Evolutionary conservation across 2,329 filamentous ascomycete species (phyloP).

Genomic region (Paecilomyces sp.): DNA sequence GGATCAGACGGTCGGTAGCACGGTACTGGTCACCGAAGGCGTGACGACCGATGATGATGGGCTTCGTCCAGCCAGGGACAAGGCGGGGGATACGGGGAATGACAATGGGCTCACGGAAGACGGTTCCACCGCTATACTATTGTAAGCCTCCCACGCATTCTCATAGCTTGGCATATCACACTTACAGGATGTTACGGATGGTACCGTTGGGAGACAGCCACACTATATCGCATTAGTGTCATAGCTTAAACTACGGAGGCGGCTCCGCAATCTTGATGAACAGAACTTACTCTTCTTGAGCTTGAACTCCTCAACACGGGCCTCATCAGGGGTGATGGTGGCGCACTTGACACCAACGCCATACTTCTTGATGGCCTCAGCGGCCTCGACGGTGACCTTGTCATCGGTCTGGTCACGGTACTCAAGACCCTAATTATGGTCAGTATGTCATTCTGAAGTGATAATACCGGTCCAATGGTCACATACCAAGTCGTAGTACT

Average conservation of each 20-base stretch:
- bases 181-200: conserved; percentile 57
- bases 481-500: conserved; percentile 80
- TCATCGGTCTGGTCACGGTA: conserved; percentile 96
- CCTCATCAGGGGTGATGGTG: conserved; percentile 97
- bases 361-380: conserved; percentile 98
- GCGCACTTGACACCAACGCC: conserved; percentile 98
- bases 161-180: neutral
- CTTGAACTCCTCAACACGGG: conserved; percentile 93
- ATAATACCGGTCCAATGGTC: neutral
- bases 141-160: conserved; percentile 11
- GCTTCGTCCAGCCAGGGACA: conserved; percentile 95
- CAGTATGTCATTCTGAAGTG: conserved; percentile 5
- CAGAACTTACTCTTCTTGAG: conserved; percentile 82
- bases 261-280: conserved; percentile 7
- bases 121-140: conserved; percentile 65
- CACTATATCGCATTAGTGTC: conserved; percentile 49
- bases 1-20: conserved; percentile 82
- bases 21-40: conserved; percentile 98
- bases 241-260: neutral
- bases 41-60: conserved; percentile 97
- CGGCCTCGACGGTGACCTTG: conserved; percentile 89
- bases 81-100: conserved; percentile 89
- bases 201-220: conserved; percentile 98
- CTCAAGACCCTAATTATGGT: conserved; percentile 57
- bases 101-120: conserved; percentile 98